Base-by-base conservation (phyloP, 768 basidiomycete species). In the Suillus clintonianus region DNA sequence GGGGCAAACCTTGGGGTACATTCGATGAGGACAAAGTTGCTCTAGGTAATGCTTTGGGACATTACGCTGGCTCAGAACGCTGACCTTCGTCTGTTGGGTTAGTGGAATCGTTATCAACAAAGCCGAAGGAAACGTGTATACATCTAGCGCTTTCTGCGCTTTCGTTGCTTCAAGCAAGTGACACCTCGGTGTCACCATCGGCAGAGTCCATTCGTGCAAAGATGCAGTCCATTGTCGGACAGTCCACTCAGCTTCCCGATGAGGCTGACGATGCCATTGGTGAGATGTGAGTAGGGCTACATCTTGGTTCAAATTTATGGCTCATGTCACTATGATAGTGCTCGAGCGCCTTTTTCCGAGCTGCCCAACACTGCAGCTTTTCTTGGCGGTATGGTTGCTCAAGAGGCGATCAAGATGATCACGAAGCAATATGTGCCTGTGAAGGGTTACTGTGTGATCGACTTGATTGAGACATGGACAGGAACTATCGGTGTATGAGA, bases 351-450 rank as follows among this genome's bases (percentile, higher is more conserved):
- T 2, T 88, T 84, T 0, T 89, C 93, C 4, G 94, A 97, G 70
- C 78, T 99, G 4, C 97, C 97, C 7, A 99, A 95, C 67, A 95
- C 89, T 2, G 94, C 97, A 0, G 96, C 96, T 2, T 87, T 99
- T 71, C 80, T 98, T 0, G 97, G 97, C 1, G 97, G 97, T 3
- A 76, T 99, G 41, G 90, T 98, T 22, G 95, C 96, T 30, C 97
- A 99, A 69, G 97, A 99, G 73, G 88, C 89, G 7, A 99, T 99
- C 83, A 99, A 99, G 83, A 83, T 99, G 78, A 90, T 97, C 70
- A 99, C 97, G 62, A 89, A 87, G 70, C 97, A 99, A 76, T 99
- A 99, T 73, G 84, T 96, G 15, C 96, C 97, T 9, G 84, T 97
- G 66, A 86, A 90, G 65, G 92, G 94, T 15, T 90, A 89, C 67